Evolutionary conservation across 2,329 filamentous ascomycete genomes (phyloP), one percentile per base, ranked within the genome.

Genomic region (Exophiala phaeomuriformis): DNA sequence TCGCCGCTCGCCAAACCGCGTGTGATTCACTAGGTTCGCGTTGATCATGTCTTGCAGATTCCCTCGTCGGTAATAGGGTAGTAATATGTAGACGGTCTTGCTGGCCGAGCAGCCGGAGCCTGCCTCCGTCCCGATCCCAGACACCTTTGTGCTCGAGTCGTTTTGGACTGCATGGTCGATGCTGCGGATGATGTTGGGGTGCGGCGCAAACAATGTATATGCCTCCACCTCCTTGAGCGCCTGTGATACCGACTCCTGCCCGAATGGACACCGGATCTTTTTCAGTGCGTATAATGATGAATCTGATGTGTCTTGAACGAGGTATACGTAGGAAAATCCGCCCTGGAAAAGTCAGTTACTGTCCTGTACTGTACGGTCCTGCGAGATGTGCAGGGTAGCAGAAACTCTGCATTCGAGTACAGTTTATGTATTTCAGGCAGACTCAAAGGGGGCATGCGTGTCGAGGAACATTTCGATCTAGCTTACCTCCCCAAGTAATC

Each of bases 11-110:
- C 91, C 90, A 65, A 98, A 97, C 48, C 79, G 80, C 36, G 87
- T 88, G 68, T 95, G 89, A 71, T 97, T 97, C 70, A 98, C 91
- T 51, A 97, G 76, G 71, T 98, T 98, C 60, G 93, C 91, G 71
- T 98, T 98, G 76, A 98, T 97, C 67, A 94, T 86, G 72, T 98
- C 93, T 73, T 98, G 93, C 36, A 98, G 78, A 70, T 98, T 98
- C 9, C 93, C 93, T 61, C 91, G 80, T 64, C 90, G 79, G 74
- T 96, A 98, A 75, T 97, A 98, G 8, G 93, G 93, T 19, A 98
- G 78, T 41, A 98, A 77, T 57, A 98, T 93, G 71, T 98, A 98
- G 49, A 97, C 93, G 0, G 91, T 97, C 75, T 97, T 97, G 58
- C 84, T 81, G 44, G 82, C 81, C 1, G 83, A 76, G 60, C 19